Percentiles rank a stretch among this genome's conserved stretches.
Conservation (phyloP, 2,329 filamentous ascomycete species). For the Gnomoniopsis smithogilvyi region DNA sequence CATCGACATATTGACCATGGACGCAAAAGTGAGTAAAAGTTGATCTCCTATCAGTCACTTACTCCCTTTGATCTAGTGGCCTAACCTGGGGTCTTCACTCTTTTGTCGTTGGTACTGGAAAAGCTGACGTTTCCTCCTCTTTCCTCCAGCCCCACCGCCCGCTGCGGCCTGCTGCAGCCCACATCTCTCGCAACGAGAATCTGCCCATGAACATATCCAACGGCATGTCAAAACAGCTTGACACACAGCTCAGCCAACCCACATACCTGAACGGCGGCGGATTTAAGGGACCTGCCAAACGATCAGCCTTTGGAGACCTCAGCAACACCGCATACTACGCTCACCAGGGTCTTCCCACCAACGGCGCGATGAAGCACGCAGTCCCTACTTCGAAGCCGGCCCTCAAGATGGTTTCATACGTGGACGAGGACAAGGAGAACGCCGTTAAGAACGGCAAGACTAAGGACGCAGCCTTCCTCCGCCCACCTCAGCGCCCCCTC, state of each 20-base stretch:
- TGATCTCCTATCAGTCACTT: neutral
- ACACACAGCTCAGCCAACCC: neutral
- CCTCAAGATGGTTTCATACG: conserved; percentile 22
- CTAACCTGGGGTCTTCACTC: neutral
- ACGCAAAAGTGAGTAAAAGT: conserved; percentile 35
- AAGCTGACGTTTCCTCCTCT: conserved; percentile 18
- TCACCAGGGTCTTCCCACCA: conserved; percentile 27
- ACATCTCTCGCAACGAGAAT: conserved; percentile 63
- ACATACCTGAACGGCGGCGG: conserved; percentile 46
- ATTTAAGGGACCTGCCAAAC: conserved; percentile 66
- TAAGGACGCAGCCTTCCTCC: conserved; percentile 36
- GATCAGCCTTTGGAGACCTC: conserved; percentile 77
- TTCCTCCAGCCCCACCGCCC: conserved; percentile 65
- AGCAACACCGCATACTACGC: conserved; percentile 60
- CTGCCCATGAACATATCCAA: conserved; percentile 24
- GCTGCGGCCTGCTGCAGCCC: conserved; percentile 42
- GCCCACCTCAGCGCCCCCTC: conserved; percentile 32
- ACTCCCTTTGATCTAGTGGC: neutral
- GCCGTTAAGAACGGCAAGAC: conserved; percentile 19
- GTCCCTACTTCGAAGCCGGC: conserved; percentile 27
- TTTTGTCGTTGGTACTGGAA: neutral
- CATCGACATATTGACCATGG: conserved; percentile 29
- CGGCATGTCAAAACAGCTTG: conserved; percentile 5
- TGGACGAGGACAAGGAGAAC: conserved; percentile 44
- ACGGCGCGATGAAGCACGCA: conserved; percentile 30